phyloP scores from a whole-genome alignment of 768 basidiomycete species.

The Cystobasidium onofrii region DNA sequence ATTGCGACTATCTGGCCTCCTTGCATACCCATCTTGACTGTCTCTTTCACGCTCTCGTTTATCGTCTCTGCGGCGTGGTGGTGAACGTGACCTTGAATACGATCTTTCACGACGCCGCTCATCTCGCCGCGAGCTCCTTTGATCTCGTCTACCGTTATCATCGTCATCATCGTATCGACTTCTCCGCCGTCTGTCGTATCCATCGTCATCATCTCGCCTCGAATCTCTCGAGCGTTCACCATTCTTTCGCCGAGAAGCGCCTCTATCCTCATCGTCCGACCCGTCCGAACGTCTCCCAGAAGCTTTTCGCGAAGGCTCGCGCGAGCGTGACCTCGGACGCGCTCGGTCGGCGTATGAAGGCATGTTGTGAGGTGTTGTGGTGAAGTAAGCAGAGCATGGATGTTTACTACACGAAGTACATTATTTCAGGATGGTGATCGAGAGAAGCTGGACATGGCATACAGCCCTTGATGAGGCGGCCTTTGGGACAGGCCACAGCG shows the following conservation, averaged over 20 bases:
- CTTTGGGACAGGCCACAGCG: too few relatives aligned
- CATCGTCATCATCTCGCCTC: neutral
- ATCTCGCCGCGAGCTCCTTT: constrained; percentile 3
- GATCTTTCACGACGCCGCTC: constrained; percentile 13
- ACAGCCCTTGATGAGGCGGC: too few relatives aligned
- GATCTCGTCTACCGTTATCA: neutral
- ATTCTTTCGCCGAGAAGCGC: neutral
- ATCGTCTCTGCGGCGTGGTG: constrained; percentile 31
- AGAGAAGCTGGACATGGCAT: too few relatives aligned
- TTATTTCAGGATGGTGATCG: too few relatives aligned
- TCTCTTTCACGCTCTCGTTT: constrained; percentile 9
- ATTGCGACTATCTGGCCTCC: neutral
- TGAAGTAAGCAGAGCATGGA: neutral
- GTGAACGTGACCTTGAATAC: constrained; percentile 25
- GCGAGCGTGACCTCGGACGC: neutral
- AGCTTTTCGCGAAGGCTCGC: neutral
- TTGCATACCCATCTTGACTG: constrained; percentile 1
- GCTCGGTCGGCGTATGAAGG: neutral
- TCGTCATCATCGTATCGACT: neutral
- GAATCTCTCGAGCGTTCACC: neutral
- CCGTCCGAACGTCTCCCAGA: neutral
- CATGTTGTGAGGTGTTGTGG: neutral
- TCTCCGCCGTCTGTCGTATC: neutral
- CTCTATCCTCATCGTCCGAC: neutral
- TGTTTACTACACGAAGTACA: too few relatives aligned